Conservation (phyloP, 2,329 filamentous ascomycete genomes). For the Alternaria arborescens region DNA sequence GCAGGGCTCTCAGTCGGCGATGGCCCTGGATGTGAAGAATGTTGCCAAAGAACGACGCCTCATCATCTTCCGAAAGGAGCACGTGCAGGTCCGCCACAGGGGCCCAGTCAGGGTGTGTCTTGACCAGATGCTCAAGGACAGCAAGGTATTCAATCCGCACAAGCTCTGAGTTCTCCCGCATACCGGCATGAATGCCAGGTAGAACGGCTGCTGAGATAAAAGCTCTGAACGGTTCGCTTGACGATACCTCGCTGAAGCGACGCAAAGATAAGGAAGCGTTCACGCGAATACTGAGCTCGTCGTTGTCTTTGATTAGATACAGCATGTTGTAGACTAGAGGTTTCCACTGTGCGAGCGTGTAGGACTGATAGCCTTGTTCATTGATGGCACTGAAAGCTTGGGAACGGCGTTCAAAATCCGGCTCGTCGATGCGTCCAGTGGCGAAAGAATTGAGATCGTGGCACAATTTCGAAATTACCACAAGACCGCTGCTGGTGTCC, state of each 20-base stretch:
- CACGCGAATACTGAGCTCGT: slow-evolving; percentile 84
- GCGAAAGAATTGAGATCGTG: slow-evolving; percentile 82
- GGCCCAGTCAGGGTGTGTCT: slow-evolving; percentile 72
- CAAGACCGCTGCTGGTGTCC: slow-evolving; percentile 66
- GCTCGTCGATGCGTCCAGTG: slow-evolving; percentile 76
- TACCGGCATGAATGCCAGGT: slow-evolving; percentile 77
- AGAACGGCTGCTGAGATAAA: slow-evolving; percentile 73
- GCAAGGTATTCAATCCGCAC: slow-evolving; percentile 83
- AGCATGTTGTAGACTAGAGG: slow-evolving; percentile 89
- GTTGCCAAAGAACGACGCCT: slow-evolving; percentile 90
- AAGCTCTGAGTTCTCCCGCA: slow-evolving; percentile 80
- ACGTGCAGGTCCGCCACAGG: slow-evolving; percentile 76
- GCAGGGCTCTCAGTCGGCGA: slow-evolving; percentile 82
- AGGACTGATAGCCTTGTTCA: slow-evolving; percentile 64
- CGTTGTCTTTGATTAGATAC: slow-evolving; percentile 83
- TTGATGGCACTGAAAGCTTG: slow-evolving; percentile 78
- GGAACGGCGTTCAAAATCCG: slow-evolving; percentile 85
- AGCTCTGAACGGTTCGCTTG: slow-evolving; percentile 61
- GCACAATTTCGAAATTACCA: slow-evolving; percentile 74
- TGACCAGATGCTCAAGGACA: slow-evolving; percentile 80
- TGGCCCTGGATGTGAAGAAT: slow-evolving; percentile 89
- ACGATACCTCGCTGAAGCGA: slow-evolving; percentile 72
- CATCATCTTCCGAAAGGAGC: slow-evolving; percentile 77
- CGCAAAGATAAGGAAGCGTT: slow-evolving; percentile 85
- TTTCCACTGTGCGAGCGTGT: slow-evolving; percentile 80